phyloP scores from a whole-genome alignment of 345 rosid genomes.

The Adansonia digitata region DNA sequence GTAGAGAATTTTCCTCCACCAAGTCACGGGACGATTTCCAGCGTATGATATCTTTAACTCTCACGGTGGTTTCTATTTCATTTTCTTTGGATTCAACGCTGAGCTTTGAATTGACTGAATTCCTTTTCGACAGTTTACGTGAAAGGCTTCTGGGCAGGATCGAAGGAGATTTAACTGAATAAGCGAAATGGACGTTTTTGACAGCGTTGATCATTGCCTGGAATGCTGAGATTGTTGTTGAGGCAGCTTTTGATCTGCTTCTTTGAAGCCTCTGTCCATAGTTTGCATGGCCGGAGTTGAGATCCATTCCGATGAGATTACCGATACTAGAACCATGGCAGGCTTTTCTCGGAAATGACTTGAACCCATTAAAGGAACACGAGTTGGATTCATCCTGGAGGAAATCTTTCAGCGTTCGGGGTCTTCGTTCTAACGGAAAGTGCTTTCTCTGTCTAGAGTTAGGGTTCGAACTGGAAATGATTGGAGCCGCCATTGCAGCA shows the following conservation, averaged over 20 bases:
- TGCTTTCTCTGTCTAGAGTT: slow-evolving; percentile 13
- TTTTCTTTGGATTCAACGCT: not conserved
- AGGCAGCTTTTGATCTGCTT: slow-evolving; percentile 39
- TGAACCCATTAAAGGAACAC: slow-evolving; percentile 39
- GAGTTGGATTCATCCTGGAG: slow-evolving; percentile 56
- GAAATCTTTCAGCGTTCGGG: slow-evolving; percentile 70
- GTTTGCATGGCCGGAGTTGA: no score
- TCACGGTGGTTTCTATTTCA: slow-evolving; percentile 25
- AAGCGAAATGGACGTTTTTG: slow-evolving; percentile 35
- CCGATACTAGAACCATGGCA: slow-evolving; percentile 1
- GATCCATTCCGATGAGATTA: no score
- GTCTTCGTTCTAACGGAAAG: slow-evolving; percentile 26
- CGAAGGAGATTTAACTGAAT: slow-evolving; percentile 33
- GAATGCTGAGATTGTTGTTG: slow-evolving; percentile 30
- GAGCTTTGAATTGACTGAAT: not conserved
- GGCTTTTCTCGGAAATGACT: slow-evolving; percentile 28
- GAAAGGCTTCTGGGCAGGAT: slow-evolving; percentile 54
- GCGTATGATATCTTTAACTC: slow-evolving; percentile 72
- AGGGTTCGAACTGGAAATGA: not conserved
- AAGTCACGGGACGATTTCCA: slow-evolving; percentile 75
- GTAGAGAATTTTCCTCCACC: slow-evolving; percentile 33
- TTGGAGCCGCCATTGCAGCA: slow-evolving; percentile 7
- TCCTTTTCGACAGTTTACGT: slow-evolving; percentile 32
- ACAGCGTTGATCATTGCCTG: slow-evolving; percentile 47
- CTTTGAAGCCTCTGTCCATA: slow-evolving; percentile 22